These are phyloP conservation scores for Gnomoniopsis sp. DNA, from an alignment of 2,329 filamentous ascomycete genomes.

Conservation along the genomic window DNA sequence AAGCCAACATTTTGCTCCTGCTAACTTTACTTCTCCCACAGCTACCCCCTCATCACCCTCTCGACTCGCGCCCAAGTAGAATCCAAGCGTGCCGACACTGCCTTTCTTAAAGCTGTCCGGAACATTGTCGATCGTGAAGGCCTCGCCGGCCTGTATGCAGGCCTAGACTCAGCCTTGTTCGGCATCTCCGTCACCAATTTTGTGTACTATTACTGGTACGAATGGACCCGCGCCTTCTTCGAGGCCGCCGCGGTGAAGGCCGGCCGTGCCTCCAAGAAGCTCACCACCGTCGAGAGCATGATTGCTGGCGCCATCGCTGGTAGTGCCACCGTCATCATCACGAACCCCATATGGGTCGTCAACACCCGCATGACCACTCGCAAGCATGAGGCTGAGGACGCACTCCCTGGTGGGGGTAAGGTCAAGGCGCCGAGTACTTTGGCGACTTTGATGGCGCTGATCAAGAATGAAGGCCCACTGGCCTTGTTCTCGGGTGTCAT, in stretches of 20 bases:
- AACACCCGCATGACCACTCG: constrained; percentile 98
- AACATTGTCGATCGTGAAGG: constrained; percentile 91
- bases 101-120: constrained; percentile 77
- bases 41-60: constrained; percentile 94
- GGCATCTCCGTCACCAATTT: constrained; percentile 99
- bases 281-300: constrained; percentile 92
- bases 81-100: constrained; percentile 84
- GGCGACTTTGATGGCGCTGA: constrained; percentile 73
- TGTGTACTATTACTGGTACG: constrained; percentile 99
- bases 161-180: constrained; percentile 90
- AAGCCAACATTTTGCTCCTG: constrained; percentile 11
- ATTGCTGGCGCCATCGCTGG: constrained; percentile 91
- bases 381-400: constrained; percentile 45
- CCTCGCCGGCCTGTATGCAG: constrained; percentile 82
- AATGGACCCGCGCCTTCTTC: constrained; percentile 90
- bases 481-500: constrained; percentile 91
- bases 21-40: constrained; percentile 35
- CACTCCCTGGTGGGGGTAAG: constrained; percentile 24
- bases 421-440: constrained; percentile 64
- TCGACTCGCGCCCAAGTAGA: constrained; percentile 98
- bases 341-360: constrained; percentile 98
- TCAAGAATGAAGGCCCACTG: constrained; percentile 78
- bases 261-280: constrained; percentile 71
- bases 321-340: constrained; percentile 89
- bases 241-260: constrained; percentile 71